Base-by-base conservation (phyloP, 805 yeast species). In the Candida morakotiae region DNA sequence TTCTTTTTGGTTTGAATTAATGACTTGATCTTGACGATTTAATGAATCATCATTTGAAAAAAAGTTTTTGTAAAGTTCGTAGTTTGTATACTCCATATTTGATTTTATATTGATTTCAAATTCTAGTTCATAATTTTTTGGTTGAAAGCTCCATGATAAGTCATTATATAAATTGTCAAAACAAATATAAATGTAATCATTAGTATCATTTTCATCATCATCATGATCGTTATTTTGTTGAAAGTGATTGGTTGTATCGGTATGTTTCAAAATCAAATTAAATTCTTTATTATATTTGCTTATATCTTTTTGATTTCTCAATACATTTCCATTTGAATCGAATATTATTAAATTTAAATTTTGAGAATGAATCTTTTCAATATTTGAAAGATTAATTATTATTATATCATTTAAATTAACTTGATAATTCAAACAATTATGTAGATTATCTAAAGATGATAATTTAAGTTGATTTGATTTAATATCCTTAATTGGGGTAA, bases 131-230 rank as follows among this genome's bases (percentile, higher is more conserved):
- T 56, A 49, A 4, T 49, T 20, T 17, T 42, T 41, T 5, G 69
- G 66, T 13, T 50, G 48, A 44, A 64, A 67, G 14, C 69, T 60
- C 71, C 71, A 67, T 7, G 69, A 62, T 42, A 61, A 59, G 45
- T 67, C 73, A 29, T 45, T 49, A 48, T 59, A 67, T 21, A 66
- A 35, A 43, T 67, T 67, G 47, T 67, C 72, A 48, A 67, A 67
- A 43, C 73, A 67, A 13, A 67, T 51, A 44, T 63, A 53, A 14
- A 67, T 54, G 26, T 52, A 46, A 26, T 26, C 10, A 4, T 26
- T 5, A 4, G 58, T 63, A 18, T 48, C 14, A 14, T 23, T 21
- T 2, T 34, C 16, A 21, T 31, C 35, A 13, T 25, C 10, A 19
- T 19, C 20, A 7, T 7, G 9, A 9, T 21, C 9, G 23, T 9